A percentile compares a stretch with the other conserved stretches of the same genome.
Evolutionary conservation across 805 yeast species (phyloP).

Genomic region (Cyberlindnera meyerae): DNA sequence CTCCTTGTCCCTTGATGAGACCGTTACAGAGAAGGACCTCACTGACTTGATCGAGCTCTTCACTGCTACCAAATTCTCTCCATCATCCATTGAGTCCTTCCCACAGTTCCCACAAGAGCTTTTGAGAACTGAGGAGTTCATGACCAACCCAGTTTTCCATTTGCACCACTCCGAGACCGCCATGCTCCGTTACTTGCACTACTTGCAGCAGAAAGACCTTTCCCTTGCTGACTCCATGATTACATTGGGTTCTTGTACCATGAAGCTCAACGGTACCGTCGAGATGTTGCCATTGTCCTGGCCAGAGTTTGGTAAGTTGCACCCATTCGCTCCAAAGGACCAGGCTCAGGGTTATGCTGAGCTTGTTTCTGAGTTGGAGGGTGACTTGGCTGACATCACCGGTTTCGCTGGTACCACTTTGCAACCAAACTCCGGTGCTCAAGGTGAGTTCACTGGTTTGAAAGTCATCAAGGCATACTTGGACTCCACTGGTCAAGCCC

Average conservation of each 20-base stretch:
- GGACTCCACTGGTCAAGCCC: constrained; percentile 60
- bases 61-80: constrained; percentile 34
- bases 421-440: constrained; percentile 98
- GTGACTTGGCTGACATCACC: constrained; percentile 84
- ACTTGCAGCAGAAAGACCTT: constrained; percentile 80
- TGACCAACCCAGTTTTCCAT: constrained; percentile 77
- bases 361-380: constrained; percentile 69
- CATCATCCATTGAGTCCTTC: constrained; percentile 29
- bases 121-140: constrained; percentile 52
- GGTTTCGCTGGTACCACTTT: constrained; percentile 88
- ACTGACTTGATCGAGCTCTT: constrained; percentile 53
- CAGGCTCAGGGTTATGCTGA: constrained; percentile 88
- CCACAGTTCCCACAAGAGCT: constrained; percentile 48
- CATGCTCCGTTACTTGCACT: constrained; percentile 84
- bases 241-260: constrained; percentile 95
- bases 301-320: constrained; percentile 86
- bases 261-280: constrained; percentile 94
- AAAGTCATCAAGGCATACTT: constrained; percentile 79
- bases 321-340: constrained; percentile 86
- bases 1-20: constrained; percentile 87
- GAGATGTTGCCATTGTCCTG: constrained; percentile 93
- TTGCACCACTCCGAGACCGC: constrained; percentile 91
- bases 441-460: constrained; percentile 95
- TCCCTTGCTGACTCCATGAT: constrained; percentile 96
- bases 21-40: constrained; percentile 64